Conservation (phyloP, 352 stramenopile species). For the Phytophthora hybrid region DNA sequence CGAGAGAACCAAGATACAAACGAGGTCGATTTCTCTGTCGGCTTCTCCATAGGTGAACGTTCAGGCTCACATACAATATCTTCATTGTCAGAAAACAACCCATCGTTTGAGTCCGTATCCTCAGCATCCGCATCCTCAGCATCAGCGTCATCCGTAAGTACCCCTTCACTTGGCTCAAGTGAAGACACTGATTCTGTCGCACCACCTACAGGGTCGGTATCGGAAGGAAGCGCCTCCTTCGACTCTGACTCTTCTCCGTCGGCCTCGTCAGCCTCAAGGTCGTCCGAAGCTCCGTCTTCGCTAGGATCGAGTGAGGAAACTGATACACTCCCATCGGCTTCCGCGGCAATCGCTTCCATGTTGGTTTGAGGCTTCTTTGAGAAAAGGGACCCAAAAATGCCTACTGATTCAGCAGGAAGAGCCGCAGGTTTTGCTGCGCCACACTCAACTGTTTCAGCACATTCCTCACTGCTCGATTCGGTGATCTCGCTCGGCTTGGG, state of each 20-base stretch:
- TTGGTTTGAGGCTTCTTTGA: slow-evolving; percentile 32
- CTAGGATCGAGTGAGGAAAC: slow-evolving; percentile 30
- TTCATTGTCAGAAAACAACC: slow-evolving; percentile 29
- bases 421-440: neutral
- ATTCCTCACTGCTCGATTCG: slow-evolving; percentile 11
- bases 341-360: slow-evolving; percentile 4
- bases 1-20: slow-evolving; percentile 49
- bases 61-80: slow-evolving; percentile 21
- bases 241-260: slow-evolving; percentile 44
- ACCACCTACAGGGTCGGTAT: slow-evolving; percentile 18
- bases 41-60: slow-evolving; percentile 17
- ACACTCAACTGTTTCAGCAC: neutral
- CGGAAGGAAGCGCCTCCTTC: slow-evolving; percentile 22
- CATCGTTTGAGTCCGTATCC: slow-evolving; percentile 37
- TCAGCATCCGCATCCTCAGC: slow-evolving; percentile 40
- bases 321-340: slow-evolving; percentile 18
- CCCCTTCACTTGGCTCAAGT: slow-evolving; percentile 31
- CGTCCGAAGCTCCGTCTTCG: slow-evolving; percentile 23
- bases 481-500: slow-evolving; percentile 7
- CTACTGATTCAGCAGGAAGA: slow-evolving; percentile 13
- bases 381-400: slow-evolving; percentile 41
- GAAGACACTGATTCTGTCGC: slow-evolving; percentile 23
- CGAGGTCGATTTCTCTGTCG: slow-evolving; percentile 26
- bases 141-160: slow-evolving; percentile 17
- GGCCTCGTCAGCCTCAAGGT: slow-evolving; percentile 35